Conservation (phyloP, 495 filamentous ascomycete species). For the Penicillium lividum region DNA sequence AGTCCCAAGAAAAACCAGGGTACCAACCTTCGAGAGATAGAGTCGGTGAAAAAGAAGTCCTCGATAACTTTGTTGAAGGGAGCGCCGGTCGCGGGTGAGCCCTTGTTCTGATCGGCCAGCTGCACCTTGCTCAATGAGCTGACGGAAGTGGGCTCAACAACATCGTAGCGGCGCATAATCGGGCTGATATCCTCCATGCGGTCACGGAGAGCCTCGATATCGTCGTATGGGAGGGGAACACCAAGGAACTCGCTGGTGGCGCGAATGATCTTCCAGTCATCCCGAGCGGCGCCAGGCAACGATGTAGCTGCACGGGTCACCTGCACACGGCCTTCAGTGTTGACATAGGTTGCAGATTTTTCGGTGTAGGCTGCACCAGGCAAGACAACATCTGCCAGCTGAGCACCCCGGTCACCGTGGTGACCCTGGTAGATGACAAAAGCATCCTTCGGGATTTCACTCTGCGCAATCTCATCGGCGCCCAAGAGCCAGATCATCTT, state of each 20-base stretch:
- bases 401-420: conserved; percentile 90
- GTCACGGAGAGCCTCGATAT: conserved; percentile 80
- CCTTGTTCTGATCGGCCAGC: conserved; percentile 94
- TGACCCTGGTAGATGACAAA: conserved; percentile 98
- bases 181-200: conserved; percentile 96
- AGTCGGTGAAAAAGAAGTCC: conserved; percentile 97
- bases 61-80: conserved; percentile 82
- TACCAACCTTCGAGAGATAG: conserved; percentile 85
- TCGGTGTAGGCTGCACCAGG: conserved; percentile 95
- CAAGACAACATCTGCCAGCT: conserved; percentile 90
- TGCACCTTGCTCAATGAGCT: conserved; percentile 80
- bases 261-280: conserved; percentile 98
- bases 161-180: conserved; percentile 82
- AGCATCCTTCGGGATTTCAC: conserved; percentile 86
- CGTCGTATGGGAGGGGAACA: conserved; percentile 84
- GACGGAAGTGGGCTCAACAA: conserved; percentile 77
- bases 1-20: neutral
- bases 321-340: conserved; percentile 95
- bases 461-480: conserved; percentile 80
- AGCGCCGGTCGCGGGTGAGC: conserved; percentile 61
- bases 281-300: conserved; percentile 82
- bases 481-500: conserved; percentile 98
- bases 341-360: conserved; percentile 95
- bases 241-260: conserved; percentile 90
- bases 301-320: conserved; percentile 85